Evolutionary conservation across 495 filamentous ascomycete species (phyloP).

Genomic region (Alectoria sarmentosa): DNA sequence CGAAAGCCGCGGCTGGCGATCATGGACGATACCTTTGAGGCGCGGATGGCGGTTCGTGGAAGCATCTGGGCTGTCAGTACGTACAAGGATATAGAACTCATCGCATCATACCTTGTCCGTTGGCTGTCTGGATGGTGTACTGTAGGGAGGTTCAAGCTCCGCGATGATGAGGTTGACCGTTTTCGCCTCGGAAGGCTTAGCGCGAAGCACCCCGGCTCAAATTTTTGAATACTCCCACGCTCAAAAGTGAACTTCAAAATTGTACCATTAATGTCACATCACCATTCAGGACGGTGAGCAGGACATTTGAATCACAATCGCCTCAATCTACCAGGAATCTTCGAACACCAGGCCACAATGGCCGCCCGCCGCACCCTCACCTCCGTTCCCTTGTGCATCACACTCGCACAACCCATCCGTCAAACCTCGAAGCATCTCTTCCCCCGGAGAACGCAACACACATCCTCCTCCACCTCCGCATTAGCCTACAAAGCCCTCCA

Average conservation of each 20-base stretch:
- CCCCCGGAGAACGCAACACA: constrained; percentile 22
- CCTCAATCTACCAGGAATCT: background rate
- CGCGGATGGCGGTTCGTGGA: constrained; percentile 69
- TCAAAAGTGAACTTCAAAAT: background rate
- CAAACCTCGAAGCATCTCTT: constrained; percentile 16
- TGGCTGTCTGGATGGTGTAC: background rate
- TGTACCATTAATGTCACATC: background rate
- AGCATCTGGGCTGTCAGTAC: constrained; percentile 61
- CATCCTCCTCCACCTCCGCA: constrained; percentile 76
- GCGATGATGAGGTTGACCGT: background rate
- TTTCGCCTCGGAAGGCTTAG: constrained; percentile 18
- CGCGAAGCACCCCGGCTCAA: constrained; percentile 7
- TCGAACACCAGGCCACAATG: constrained; percentile 17
- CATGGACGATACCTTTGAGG: constrained; percentile 51
- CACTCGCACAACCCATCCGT: constrained; percentile 13
- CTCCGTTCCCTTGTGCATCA: constrained; percentile 17
- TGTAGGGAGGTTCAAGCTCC: background rate
- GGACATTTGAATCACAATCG: background rate
- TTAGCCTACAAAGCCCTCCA: constrained; percentile 97
- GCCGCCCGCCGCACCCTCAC: constrained; percentile 21
- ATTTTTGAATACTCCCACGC: background rate
- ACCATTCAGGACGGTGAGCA: background rate
- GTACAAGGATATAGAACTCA: too few relatives aligned
- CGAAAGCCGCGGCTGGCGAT: constrained; percentile 91
- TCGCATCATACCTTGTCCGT: constrained; percentile 8